These are phyloP conservation scores for Panaeolus cyanescens DNA, from an alignment of 768 basidiomycete species.

Conservation along the genomic window DNA sequence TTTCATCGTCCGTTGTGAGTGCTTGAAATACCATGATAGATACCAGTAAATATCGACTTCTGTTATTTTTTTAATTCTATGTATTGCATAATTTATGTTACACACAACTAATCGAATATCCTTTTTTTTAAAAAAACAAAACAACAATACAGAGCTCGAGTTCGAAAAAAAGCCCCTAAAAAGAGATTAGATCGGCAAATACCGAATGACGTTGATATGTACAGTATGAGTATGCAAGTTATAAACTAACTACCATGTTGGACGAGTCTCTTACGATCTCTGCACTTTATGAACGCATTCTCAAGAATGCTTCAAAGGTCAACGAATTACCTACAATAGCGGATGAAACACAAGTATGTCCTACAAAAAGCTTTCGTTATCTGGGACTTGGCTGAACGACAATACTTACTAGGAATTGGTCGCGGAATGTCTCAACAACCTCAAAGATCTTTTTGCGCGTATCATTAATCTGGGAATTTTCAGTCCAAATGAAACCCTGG, in stretches of 20 bases:
- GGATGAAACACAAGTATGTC: conserved; percentile 43
- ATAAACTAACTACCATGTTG: background rate
- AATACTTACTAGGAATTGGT: conserved; percentile 54
- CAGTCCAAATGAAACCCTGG: conserved; percentile 80
- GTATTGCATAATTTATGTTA: too few relatives aligned
- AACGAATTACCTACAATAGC: conserved; percentile 40
- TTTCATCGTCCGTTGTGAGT: too few relatives aligned
- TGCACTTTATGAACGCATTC: conserved; percentile 35
- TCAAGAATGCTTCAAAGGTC: conserved; percentile 40
- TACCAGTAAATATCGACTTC: too few relatives aligned
- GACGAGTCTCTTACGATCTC: conserved; percentile 32
- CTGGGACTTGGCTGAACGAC: background rate
- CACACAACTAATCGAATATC: too few relatives aligned
- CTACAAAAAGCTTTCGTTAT: background rate
- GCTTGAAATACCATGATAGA: too few relatives aligned
- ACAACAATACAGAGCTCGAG: too few relatives aligned
- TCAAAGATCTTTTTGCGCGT: conserved; percentile 52
- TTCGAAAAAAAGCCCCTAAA: background rate
- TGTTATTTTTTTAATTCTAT: too few relatives aligned
- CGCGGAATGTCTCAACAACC: conserved; percentile 53
- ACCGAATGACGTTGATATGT: background rate
- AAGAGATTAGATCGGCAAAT: background rate
- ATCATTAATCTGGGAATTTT: conserved; percentile 70
- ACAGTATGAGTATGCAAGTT: background rate
- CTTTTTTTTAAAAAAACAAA: too few relatives aligned